Evolutionary conservation across 805 yeast species (phyloP).

Genomic region (Candida vartiovaarae): DNA sequence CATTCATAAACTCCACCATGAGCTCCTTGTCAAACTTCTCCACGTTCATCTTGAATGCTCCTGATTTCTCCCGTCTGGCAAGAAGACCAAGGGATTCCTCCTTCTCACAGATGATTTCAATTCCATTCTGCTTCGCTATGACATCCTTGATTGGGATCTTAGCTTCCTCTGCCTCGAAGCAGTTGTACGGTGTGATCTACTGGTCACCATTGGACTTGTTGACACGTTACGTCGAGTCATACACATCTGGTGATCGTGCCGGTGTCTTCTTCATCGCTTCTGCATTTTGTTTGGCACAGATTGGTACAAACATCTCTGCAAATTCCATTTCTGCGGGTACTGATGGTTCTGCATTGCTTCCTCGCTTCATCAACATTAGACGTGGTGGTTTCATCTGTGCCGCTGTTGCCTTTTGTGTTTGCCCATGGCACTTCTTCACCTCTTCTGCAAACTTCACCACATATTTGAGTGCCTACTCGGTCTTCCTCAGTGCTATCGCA

Average conservation of each 20-base stretch:
- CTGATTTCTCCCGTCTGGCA: slow-evolving; percentile 85
- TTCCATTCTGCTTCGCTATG: slow-evolving; percentile 72
- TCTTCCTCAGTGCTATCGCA: slow-evolving; percentile 76
- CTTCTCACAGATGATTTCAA: slow-evolving; percentile 55
- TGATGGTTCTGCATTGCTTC: slow-evolving; percentile 60
- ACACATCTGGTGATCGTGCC: slow-evolving; percentile 55
- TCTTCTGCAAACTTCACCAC: slow-evolving; percentile 71
- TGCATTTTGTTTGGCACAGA: slow-evolving; percentile 68
- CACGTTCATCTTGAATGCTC: slow-evolving; percentile 80
- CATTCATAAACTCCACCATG: slow-evolving; percentile 72
- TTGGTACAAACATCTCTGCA: slow-evolving; percentile 72
- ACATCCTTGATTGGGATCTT: slow-evolving; percentile 82
- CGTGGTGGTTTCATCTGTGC: slow-evolving; percentile 82
- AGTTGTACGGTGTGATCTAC: slow-evolving; percentile 57
- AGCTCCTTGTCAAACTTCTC: slow-evolving; percentile 81
- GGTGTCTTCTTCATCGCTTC: slow-evolving; percentile 73
- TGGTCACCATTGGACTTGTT: slow-evolving; percentile 79
- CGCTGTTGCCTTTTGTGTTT: slow-evolving; percentile 55
- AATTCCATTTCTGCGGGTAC: slow-evolving; percentile 69
- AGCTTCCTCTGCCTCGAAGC: slow-evolving; percentile 71
- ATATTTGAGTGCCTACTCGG: slow-evolving; percentile 73
- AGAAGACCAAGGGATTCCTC: slow-evolving; percentile 43
- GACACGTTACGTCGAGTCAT: slow-evolving; percentile 49
- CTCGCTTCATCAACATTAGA: slow-evolving; percentile 61
- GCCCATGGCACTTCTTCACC: slow-evolving; percentile 78